Evolutionary conservation across 129 eudicot genomes (phyloP), one percentile per base, ranked within the genome.

Genomic region (Centaurea solstitialis): DNA sequence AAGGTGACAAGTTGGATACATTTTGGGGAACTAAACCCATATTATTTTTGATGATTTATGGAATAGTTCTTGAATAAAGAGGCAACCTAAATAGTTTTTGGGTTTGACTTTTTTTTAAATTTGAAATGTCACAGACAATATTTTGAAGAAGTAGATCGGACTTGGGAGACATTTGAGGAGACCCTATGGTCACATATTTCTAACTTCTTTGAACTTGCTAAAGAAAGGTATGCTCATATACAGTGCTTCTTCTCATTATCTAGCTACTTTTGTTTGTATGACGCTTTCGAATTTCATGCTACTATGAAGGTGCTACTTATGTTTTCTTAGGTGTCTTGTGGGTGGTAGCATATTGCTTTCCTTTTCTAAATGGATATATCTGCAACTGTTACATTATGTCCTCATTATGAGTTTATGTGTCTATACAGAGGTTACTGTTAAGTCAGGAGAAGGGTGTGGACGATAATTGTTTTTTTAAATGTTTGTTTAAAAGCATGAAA

Each of bases 151-250:
- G 96, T 96, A 7, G 99, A 96, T 85, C 89, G 90, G 41, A 91
- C 93, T 30, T 96, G 99, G 99, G 99, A 91, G 86, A 96, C 98
- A 84, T 96, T 96, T 86, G 99, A 96, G 87, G 86, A 85, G 90
- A 89, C 97, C 39, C 79, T 96, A 69, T 96, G 99, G 99, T 93
- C 85, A 66, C 99, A 93, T 82, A 85, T 96, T 81, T 80, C 89
- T 73, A 93, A 96, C 87, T 96, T 89, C 81, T 89, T 89, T 23
- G 90, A 91, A 81, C 98, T 91, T 80, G 85, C 99, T 35, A 96
- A 96, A 83, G 99, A 96, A 77, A 96, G 97, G 99, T 94, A 87
- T 41, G 70, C 74, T 67, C 17, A 33, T 77, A 40, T 61, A 68
- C 50, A 37, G 1, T 18, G 28, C 39, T 53, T 21, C 28, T 50